These are phyloP conservation scores for Backusella mclennaniae DNA, from an alignment of 192 early-diverging fungal species.

Conservation along the genomic window DNA sequence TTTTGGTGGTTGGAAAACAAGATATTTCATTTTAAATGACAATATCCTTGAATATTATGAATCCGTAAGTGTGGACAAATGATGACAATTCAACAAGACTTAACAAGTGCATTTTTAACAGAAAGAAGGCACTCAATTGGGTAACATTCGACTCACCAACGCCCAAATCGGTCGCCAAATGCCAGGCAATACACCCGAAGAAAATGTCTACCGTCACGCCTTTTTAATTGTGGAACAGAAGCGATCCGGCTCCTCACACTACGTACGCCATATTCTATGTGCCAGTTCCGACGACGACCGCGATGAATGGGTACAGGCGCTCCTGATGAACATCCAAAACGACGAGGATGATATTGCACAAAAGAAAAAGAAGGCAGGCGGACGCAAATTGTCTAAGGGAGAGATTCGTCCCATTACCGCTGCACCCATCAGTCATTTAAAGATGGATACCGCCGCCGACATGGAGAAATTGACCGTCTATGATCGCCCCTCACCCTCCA, in stretches of 20 bases:
- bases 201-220: conserved; percentile 70
- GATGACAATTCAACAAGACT: background rate
- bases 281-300: conserved; percentile 89
- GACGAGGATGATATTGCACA: background rate
- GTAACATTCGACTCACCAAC: conserved; percentile 73
- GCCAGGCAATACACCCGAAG: conserved; percentile 24
- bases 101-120: background rate
- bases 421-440: conserved; percentile 26
- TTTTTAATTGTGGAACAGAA: conserved; percentile 83
- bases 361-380: conserved; percentile 3
- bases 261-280: conserved; percentile 77
- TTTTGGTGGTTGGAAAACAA: conserved; percentile 96
- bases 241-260: conserved; percentile 40
- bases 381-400: conserved; percentile 31
- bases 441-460: conserved; percentile 15
- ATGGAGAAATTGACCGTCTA: conserved; percentile 16
- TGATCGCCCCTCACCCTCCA: conserved; percentile 2
- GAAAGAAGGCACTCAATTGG: conserved; percentile 69
- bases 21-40: conserved; percentile 77
- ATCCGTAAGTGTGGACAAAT: conserved; percentile 21
- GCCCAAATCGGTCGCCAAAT: conserved; percentile 71
- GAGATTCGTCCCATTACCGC: conserved; percentile 28
- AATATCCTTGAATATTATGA: conserved; percentile 83
- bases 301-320: conserved; percentile 86
- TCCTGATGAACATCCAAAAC: conserved; percentile 45